Evolutionary conservation across 2,329 filamentous ascomycete genomes (phyloP).

Genomic region (Macroventuria anomochaeta): DNA sequence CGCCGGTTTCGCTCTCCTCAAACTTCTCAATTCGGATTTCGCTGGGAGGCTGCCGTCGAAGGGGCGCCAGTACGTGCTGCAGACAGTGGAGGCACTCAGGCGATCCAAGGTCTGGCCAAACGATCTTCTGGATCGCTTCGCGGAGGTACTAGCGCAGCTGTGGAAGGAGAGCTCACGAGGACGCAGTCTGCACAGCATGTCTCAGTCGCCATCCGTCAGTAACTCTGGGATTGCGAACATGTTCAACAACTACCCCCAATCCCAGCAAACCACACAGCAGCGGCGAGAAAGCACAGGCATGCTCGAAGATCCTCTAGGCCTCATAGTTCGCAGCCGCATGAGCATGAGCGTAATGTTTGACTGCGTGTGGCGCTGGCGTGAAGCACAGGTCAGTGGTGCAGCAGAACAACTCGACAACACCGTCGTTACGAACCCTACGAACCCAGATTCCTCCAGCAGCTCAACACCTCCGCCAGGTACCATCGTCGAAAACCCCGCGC

Average conservation of each 20-base stretch:
- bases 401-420: conserved; percentile 62
- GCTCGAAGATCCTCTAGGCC: conserved; percentile 73
- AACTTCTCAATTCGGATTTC: conserved; percentile 78
- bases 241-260: conserved; percentile 40
- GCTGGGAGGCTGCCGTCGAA: conserved; percentile 68
- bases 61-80: conserved; percentile 71
- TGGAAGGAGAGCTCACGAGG: conserved; percentile 68
- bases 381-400: conserved; percentile 61
- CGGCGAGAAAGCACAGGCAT: conserved; percentile 38
- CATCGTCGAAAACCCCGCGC: conserved; percentile 41
- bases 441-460: conserved; percentile 74
- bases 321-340: conserved; percentile 83
- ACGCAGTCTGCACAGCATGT: conserved; percentile 46
- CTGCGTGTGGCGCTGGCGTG: conserved; percentile 84
- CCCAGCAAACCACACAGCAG: conserved; percentile 32
- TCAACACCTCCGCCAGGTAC: conserved; percentile 62
- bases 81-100: conserved; percentile 72
- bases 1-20: conserved; percentile 77
- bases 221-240: conserved; percentile 41
- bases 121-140: conserved; percentile 78
- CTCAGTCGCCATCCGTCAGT: conserved; percentile 46
- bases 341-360: conserved; percentile 87
- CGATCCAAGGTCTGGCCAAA: conserved; percentile 77
- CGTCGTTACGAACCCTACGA: conserved; percentile 85
- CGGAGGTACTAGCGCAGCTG: conserved; percentile 86